Percentiles rank a stretch among this genome's conserved stretches.
Evolutionary conservation across 345 rosid species (phyloP).

Genomic region (Syzygium aqueum): DNA sequence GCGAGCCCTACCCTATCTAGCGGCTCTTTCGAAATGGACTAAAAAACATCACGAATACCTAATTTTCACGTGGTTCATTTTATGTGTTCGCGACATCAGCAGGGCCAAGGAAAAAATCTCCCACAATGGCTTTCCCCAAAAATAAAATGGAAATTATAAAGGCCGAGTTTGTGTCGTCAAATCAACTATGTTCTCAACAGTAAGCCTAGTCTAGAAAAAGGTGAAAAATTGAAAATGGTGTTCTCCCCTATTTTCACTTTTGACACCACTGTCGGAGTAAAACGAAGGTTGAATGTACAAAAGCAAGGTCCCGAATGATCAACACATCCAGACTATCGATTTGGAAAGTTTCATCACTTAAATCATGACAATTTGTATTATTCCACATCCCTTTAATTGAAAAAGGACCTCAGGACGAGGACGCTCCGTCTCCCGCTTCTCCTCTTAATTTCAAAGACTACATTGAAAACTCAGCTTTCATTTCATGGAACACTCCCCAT

Average conservation of each 20-base stretch:
- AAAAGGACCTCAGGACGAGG: background rate
- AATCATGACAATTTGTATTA: background rate
- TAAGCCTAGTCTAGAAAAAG: background rate
- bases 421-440: background rate
- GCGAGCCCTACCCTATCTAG: background rate
- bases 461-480: background rate
- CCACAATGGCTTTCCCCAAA: background rate
- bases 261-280: background rate
- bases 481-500: background rate
- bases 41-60: background rate
- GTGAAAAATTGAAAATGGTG: background rate
- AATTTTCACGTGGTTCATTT: background rate
- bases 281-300: background rate
- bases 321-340: background rate
- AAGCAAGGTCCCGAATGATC: background rate
- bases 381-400: background rate
- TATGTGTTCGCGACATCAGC: accelerated
- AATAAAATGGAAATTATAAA: background rate
- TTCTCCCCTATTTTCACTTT: background rate
- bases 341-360: background rate
- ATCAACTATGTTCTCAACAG: background rate
- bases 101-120: background rate
- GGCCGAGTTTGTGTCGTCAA: background rate
- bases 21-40: background rate
- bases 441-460: background rate